A percentile compares a stretch with the other conserved stretches of the same genome.
These are phyloP conservation scores for Penicillium turbatum DNA, from an alignment of 495 filamentous ascomycete genomes.

Conservation along the genomic window DNA sequence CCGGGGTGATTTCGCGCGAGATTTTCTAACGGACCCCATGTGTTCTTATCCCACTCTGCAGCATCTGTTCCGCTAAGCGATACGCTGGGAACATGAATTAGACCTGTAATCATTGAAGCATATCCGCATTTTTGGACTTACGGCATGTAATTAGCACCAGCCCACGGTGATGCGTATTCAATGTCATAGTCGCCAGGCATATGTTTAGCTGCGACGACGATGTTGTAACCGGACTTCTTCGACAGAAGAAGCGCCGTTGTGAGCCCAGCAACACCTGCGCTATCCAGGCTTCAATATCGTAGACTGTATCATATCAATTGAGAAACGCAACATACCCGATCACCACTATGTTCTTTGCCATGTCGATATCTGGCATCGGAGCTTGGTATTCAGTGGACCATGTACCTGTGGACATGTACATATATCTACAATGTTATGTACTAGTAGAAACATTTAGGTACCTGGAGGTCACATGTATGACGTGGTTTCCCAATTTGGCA, in stretches of 20 bases:
- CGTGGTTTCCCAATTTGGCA: no score
- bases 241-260: conserved; percentile 79
- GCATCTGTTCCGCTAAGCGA: conserved; percentile 8
- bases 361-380: background rate
- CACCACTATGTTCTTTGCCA: background rate
- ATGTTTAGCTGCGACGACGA: conserved; percentile 38
- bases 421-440: no score
- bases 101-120: background rate
- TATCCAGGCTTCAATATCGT: conserved; percentile 26
- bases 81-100: background rate
- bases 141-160: conserved; percentile 84
- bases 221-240: conserved; percentile 26
- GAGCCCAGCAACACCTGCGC: conserved; percentile 79
- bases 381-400: no score
- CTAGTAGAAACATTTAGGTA: no score
- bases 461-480: no score
- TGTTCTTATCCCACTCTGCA: conserved; percentile 51
- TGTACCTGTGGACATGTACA: no score
- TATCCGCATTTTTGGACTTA: conserved; percentile 26
- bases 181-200: conserved; percentile 95
- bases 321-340: background rate
- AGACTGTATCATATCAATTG: background rate
- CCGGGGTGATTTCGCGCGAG: conserved; percentile 66
- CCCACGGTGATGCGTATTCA: conserved; percentile 89
- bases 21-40: conserved; percentile 54